Evolutionary conservation across 2,329 filamentous ascomycete genomes (phyloP), one percentile per base, ranked within the genome.

Genomic region (Polytolypa hystricis): DNA sequence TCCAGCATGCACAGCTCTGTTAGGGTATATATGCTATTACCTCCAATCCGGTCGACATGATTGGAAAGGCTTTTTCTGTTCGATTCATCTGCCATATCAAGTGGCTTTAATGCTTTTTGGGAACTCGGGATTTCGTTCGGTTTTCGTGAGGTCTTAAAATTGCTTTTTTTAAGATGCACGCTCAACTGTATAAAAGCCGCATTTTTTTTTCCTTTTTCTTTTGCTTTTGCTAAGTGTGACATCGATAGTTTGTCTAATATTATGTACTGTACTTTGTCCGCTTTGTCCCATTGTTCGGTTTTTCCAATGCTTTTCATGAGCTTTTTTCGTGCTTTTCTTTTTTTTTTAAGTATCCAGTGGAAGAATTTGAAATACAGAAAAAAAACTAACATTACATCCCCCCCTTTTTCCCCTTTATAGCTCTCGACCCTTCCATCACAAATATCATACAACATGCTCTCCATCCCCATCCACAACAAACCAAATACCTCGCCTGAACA

Each of bases 391-490:
- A n/a, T n/a, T n/a, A n/a, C 20, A 14, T 28, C 18, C 17, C 26
- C n/a, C 6, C 20, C 20, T 28, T 28, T 14, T 12, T 30, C 26
- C 11, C n/a, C 31, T 26, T 30, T 38, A 16, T 43, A 77, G 73
- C 60, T 77, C 21, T 54, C 64, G 20, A 64, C 60, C 16, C 60
- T 78, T 2, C 76, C 75, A 14, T 73, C 72, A 30, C 71, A 72
- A 53, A 61, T 80, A 38, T 73, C 70, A 44, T 79, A 73, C 57
- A 71, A 68, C 49, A 69, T 57, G 11, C 55, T 74, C 32, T 46
- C 54, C 12, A 62, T 73, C 37, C 59, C 58, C 12, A n/a, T n/a
- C n/a, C n/a, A n/a, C n/a, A n/a, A n/a, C n/a, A n/a, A 11, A 16
- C 19, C 40, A 15, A 34, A 35, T 36, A 64, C 61, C 4, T 58